Base-by-base conservation (phyloP, 495 filamentous ascomycete genomes). In the Cladorrhinum samala region DNA sequence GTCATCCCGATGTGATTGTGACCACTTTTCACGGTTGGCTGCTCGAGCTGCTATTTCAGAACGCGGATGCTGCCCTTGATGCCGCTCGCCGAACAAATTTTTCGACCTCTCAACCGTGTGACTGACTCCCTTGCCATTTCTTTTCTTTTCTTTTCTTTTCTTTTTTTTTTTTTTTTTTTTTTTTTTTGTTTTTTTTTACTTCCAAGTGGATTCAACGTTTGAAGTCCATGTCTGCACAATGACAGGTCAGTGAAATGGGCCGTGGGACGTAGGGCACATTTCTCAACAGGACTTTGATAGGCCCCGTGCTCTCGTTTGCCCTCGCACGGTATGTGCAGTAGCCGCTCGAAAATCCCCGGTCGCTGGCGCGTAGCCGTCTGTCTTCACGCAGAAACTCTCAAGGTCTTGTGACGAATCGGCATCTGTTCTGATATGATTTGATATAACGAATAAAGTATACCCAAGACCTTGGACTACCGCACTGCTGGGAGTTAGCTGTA, bases 301-400 rank as follows among this genome's bases (percentile, higher is more conserved):
- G 27, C 27, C 39, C 39, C 39, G 39, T 41, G 39, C 39, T 18
- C 42, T 45, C 16, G 42, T 45, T 45, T 52, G 23, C 50, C 50
- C 21, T 52, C 40, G 39, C 39, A 52, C 50, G 40, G 39, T 38
- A 52, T 46, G 16, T 46, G 46, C 20, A 52, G n/a, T n/a, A n/a
- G 39, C 39, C 37, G 39, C 18, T 52, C 38, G 50, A 52, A 52
- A 52, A 30, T 33, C 27, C 24, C 40, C 50, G 50, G 21, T n/a
- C 20, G 20, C n/a, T 20, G 27, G 50, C 23, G 19, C n/a, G 9
- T 23, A 45, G 7, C 42, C 42, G 16, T 45, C 14, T 9, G 16
- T 3, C 19, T 19, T 23, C 19, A 19, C 9, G 6, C 42, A 19
- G 19, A n/a, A n/a, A 19, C 19, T 5, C 42, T 45, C 19, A 41